phyloP scores from a whole-genome alignment of 305 asterid species.

The Salvia sclarea region DNA sequence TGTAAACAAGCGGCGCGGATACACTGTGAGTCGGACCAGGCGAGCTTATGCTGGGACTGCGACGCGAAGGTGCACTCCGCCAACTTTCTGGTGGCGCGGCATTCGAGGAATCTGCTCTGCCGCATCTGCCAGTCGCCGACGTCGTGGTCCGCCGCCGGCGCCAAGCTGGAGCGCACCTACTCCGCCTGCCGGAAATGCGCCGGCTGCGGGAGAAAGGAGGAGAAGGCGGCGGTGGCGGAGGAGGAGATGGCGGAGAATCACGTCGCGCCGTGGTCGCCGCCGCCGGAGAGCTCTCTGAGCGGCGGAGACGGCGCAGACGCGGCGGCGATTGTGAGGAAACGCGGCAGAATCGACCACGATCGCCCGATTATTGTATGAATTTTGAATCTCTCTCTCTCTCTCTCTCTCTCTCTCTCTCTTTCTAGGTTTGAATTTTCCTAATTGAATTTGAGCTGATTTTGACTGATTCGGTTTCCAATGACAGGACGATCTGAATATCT shows the following conservation, averaged over 20 bases:
- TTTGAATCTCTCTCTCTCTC: too few species aligned
- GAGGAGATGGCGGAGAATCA: conserved; percentile 36
- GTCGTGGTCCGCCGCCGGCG: conserved; percentile 72
- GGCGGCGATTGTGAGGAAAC: conserved; percentile 23
- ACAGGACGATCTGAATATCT: conserved; percentile 27
- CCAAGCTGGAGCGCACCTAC: conserved; percentile 42
- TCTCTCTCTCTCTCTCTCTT: neutral
- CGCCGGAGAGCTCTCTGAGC: conserved; percentile 43
- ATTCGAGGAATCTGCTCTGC: conserved; percentile 69
- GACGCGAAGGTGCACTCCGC: conserved; percentile 84
- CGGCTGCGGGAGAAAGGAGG: neutral
- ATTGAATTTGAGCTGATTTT: neutral
- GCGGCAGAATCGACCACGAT: conserved; percentile 5
- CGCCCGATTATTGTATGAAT: conserved; percentile 21
- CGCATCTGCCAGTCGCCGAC: conserved; percentile 61
- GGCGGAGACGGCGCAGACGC: conserved; percentile 35
- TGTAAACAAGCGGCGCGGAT: conserved; percentile 52
- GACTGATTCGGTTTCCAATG: neutral
- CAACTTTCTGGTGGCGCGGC: conserved; percentile 78
- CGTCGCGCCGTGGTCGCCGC: conserved; percentile 48
- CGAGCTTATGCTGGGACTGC: conserved; percentile 76
- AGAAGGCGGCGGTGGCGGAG: conserved; percentile 31
- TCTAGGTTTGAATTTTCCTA: neutral
- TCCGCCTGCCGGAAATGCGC: conserved; percentile 49
- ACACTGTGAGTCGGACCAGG: conserved; percentile 72